Percentiles rank a stretch among this genome's conserved stretches.
Evolutionary conservation across 257 asterid genomes (phyloP).

Genomic region (Solanum pimpinellifolium): DNA sequence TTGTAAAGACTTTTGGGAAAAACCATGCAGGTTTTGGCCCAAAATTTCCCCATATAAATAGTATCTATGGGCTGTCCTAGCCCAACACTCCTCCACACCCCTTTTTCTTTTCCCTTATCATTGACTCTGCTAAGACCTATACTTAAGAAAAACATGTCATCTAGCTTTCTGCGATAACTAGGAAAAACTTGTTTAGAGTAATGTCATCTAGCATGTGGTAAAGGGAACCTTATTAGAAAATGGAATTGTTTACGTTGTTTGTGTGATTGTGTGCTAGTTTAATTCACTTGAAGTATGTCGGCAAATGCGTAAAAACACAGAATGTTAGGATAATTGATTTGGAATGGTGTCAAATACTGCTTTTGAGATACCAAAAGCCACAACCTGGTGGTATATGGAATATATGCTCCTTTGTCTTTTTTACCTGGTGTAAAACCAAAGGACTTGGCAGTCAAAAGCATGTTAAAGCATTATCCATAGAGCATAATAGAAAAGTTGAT

Average conservation of each 20-base stretch:
- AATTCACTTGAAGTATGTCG: not conserved
- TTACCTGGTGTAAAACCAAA: not conserved
- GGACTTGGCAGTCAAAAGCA: not conserved
- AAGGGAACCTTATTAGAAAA: not conserved
- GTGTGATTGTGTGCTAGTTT: not conserved
- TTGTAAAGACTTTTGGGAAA: not conserved
- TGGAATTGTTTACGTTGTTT: not conserved
- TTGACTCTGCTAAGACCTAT: not conserved
- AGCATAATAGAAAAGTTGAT: not conserved
- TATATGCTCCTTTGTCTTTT: not conserved
- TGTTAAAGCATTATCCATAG: not conserved
- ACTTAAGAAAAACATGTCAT: not conserved
- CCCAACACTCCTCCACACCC: not conserved
- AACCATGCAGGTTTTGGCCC: not conserved
- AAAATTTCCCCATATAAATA: not conserved
- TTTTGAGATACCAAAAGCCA: not conserved
- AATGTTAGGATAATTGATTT: not conserved
- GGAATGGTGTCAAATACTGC: not conserved
- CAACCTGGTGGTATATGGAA: not conserved
- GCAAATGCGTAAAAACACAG: not conserved
- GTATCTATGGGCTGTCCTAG: not conserved
- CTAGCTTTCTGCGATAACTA: not conserved
- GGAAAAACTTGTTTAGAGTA: not conserved
- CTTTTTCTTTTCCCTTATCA: not conserved
- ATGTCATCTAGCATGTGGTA: not conserved